Conservation (phyloP, 495 filamentous ascomycete genomes). For the Tuber umbilicatum region DNA sequence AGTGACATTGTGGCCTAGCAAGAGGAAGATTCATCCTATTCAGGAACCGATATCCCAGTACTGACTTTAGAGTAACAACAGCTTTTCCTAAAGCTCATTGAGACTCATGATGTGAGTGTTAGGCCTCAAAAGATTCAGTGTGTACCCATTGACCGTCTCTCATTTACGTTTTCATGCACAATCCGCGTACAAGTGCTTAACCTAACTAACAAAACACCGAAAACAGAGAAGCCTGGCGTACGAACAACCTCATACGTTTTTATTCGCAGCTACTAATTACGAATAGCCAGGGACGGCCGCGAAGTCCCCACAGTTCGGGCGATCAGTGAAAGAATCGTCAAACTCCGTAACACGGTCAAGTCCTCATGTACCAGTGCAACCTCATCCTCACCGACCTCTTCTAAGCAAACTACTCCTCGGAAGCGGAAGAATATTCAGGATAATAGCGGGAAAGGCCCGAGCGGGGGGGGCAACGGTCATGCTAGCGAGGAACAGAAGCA, state of each 20-base stretch:
- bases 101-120: constrained; percentile 26
- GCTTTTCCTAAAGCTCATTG: constrained; percentile 33
- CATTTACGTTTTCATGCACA: neutral
- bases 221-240: constrained; percentile 31
- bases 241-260: neutral
- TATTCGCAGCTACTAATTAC: neutral
- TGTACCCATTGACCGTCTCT: neutral
- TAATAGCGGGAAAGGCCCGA: neutral
- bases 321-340: constrained; percentile 28
- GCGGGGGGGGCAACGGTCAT: neutral
- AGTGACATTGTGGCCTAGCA: neutral
- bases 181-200: neutral
- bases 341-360: constrained; percentile 14
- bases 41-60: neutral
- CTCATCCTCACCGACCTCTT: constrained; percentile 2
- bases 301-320: constrained; percentile 30
- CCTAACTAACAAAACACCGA: neutral
- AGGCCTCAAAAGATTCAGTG: constrained; percentile 29
- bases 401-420: constrained; percentile 13
- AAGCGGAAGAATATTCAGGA: constrained; percentile 17
- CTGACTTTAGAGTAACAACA: constrained; percentile 5
- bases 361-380: neutral
- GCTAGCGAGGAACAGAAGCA: neutral
- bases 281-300: constrained; percentile 23
- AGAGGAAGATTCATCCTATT: neutral